Evolutionary conservation across 2,329 filamentous ascomycete species (phyloP).

Genomic region (Penicillium fuscoglaucum): DNA sequence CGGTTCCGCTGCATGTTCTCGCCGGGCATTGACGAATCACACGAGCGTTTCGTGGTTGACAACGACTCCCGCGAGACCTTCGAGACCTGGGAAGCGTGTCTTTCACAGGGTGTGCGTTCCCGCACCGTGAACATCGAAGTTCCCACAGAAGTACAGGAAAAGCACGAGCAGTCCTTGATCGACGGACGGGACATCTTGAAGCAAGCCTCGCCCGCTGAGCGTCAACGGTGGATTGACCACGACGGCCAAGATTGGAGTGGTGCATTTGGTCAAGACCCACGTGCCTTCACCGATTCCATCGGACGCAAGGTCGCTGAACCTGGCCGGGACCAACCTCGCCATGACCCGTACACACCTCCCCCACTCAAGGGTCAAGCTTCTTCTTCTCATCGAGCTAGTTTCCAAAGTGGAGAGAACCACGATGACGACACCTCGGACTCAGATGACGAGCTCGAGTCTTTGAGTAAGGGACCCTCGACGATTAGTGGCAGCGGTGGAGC

Average conservation of each 20-base stretch:
- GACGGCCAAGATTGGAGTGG: constrained; percentile 84
- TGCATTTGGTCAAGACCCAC: constrained; percentile 78
- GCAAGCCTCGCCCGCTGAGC: constrained; percentile 64
- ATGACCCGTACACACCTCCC: constrained; percentile 53
- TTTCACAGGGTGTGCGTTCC: constrained; percentile 77
- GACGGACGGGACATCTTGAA: constrained; percentile 80
- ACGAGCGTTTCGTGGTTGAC: constrained; percentile 78
- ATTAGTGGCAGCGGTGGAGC: constrained; percentile 15
- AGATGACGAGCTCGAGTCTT: background rate
- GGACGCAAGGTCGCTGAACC: constrained; percentile 59
- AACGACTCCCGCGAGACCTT: constrained; percentile 91
- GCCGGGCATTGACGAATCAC: constrained; percentile 82
- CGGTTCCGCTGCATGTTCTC: constrained; percentile 82
- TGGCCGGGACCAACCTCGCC: constrained; percentile 52
- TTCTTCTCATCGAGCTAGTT: background rate
- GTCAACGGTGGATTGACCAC: constrained; percentile 73
- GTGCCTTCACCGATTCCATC: constrained; percentile 55
- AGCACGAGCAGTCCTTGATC: constrained; percentile 79
- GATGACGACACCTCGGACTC: constrained; percentile 19
- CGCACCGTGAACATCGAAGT: constrained; percentile 71
- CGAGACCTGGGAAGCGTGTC: constrained; percentile 91
- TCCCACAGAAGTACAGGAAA: constrained; percentile 67
- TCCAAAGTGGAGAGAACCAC: constrained; percentile 14
- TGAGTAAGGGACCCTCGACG: constrained; percentile 17
- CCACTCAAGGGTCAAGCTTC: constrained; percentile 33